Evolutionary conservation across 208 protist genomes (phyloP).

Genomic region (Trypanosoma scelopori): DNA sequence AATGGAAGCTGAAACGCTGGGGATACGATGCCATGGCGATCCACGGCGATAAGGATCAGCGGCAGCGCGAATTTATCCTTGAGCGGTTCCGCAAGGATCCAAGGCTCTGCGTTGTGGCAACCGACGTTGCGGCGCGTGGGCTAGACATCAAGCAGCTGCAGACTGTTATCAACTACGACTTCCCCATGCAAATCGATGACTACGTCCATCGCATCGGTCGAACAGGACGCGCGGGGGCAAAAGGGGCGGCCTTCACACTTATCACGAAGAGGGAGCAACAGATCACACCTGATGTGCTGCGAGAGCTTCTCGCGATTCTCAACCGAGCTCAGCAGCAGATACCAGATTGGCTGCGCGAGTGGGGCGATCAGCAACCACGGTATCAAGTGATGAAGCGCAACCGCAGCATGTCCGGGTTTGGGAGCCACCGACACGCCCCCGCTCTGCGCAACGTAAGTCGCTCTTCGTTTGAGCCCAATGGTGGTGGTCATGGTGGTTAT

Average conservation of each 20-base stretch:
- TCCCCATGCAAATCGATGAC: conserved; percentile 98
- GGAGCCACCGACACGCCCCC: conserved; percentile 30
- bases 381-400: conserved; percentile 57
- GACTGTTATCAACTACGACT: conserved; percentile 99
- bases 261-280: conserved; percentile 89
- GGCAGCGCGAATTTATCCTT: conserved; percentile 94
- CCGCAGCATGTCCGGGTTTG: conserved; percentile 59
- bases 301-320: conserved; percentile 62
- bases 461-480: conserved; percentile 26
- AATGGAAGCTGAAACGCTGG: conserved; percentile 77
- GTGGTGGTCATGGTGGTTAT: neutral
- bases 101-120: conserved; percentile 85
- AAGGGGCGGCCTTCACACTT: conserved; percentile 84
- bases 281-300: conserved; percentile 82
- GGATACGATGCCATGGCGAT: conserved; percentile 85
- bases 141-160: conserved; percentile 99
- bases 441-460: conserved; percentile 48
- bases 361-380: conserved; percentile 45
- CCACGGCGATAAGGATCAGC: conserved; percentile 94
- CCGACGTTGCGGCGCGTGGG: conserved; percentile 93
- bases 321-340: conserved; percentile 73
- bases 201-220: conserved; percentile 98
- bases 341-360: conserved; percentile 75
- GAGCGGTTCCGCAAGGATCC: conserved; percentile 83
- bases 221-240: conserved; percentile 88